phyloP scores from a whole-genome alignment of 495 filamentous ascomycete species.

The Recurvomyces mirabilis region DNA sequence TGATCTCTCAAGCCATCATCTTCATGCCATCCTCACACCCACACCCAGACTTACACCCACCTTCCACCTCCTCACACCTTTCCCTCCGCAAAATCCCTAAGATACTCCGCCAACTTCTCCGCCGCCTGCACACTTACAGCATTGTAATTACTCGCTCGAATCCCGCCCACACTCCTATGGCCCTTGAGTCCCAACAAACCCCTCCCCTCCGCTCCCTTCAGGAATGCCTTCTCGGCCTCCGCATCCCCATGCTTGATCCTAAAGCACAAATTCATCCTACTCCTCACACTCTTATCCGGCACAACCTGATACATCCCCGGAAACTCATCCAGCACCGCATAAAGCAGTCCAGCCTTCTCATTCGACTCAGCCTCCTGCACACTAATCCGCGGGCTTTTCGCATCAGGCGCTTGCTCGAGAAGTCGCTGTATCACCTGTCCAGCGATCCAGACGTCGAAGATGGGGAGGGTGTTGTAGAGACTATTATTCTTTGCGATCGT shows the following conservation, averaged over 20 bases:
- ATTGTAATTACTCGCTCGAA: conserved; percentile 48
- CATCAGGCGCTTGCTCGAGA: conserved; percentile 35
- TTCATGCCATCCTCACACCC: too few relatives aligned
- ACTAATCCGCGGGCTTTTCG: conserved; percentile 48
- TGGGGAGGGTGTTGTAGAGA: conserved; percentile 88
- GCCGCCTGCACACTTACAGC: conserved; percentile 29
- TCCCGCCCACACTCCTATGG: conserved; percentile 68
- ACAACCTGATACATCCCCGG: conserved; percentile 61
- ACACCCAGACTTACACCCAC: too few relatives aligned
- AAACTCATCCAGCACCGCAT: conserved; percentile 60
- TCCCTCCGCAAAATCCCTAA: conserved; percentile 32
- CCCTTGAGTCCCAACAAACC: conserved; percentile 66
- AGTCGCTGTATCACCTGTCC: conserved; percentile 68
- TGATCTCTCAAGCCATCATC: too few relatives aligned
- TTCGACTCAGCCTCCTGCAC: conserved; percentile 59
- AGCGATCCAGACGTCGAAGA: conserved; percentile 86
- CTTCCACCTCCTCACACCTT: too few relatives aligned
- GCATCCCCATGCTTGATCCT: conserved; percentile 53
- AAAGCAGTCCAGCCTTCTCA: conserved; percentile 63
- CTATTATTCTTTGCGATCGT: conserved; percentile 77
- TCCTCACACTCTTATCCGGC: conserved; percentile 58
- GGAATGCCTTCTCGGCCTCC: conserved; percentile 62
- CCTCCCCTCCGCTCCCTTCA: conserved; percentile 53
- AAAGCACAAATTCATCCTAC: conserved; percentile 90
- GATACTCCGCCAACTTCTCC: conserved; percentile 28